Evolutionary conservation across 345 rosid genomes (phyloP), one percentile per base, ranked within the genome.

Genomic region (Citrus inodora): DNA sequence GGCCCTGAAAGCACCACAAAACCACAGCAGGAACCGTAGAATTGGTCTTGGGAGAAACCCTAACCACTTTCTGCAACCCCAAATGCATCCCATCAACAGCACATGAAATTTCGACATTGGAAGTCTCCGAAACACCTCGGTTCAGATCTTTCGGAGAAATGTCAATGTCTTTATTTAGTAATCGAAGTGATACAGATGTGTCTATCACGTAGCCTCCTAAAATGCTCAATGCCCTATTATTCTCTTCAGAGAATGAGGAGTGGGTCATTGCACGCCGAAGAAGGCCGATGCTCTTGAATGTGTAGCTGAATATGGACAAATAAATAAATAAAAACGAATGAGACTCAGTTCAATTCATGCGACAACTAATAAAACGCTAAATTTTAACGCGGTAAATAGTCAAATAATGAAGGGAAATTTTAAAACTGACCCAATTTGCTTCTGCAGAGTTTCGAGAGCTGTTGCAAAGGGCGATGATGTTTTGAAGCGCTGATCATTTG

Each of bases 231-330:
- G 92, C 97, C 84, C 64, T 86, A 81, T 89, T 92, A 86, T 83
- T 92, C 82, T 92, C 94, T 76, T 82, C 77, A 1, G 94, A 90
- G 83, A 86, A 92, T 14, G 94, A 92, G 63, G 88, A 64, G 25
- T 90, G 97, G 42, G 94, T 89, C 94, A 92, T 87, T 2, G 97
- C 92, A 5, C 88, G 93, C 46, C 89, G 84, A 67, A 92, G 92
- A 79, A 89, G 84, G 60, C 84, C 83, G 67, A 83, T 69, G 61
- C 80, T 83, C 71, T 56, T 55, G 83, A 90, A 92, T 35, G 70
- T 64, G 71, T 89, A 92, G 42, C 94, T 92, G 84, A 77, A 83
- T 32, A 56, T 48, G 42, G 56, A 81, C 62, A 11, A 74, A 53
- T 28, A 61, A 51, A 51, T 4, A 16, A 53, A 53, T 17, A 24